phyloP scores from a whole-genome alignment of 2,329 filamentous ascomycete genomes.

The Pseudopyricularia cyperi region DNA sequence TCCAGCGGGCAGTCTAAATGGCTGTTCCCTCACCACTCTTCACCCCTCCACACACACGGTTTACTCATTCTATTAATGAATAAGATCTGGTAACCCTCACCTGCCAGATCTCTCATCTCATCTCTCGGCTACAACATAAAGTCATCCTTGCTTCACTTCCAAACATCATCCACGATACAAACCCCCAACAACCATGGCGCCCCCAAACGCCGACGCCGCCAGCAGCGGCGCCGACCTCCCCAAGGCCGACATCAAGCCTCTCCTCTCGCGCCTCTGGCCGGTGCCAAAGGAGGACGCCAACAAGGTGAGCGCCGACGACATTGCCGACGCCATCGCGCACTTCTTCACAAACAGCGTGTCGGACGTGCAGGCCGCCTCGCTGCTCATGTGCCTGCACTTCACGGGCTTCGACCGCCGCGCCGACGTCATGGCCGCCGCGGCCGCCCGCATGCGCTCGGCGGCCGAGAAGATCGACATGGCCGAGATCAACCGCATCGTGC shows the following conservation, averaged over 20 bases:
- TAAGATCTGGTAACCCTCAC: no score
- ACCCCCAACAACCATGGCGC: neutral
- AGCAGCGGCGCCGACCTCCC: slow-evolving; percentile 3
- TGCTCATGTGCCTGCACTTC: slow-evolving; percentile 86
- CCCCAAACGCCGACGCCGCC: neutral
- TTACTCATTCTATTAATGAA: no score
- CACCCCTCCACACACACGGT: no score
- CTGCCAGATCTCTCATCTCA: no score
- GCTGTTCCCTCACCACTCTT: no score
- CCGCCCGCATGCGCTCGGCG: slow-evolving; percentile 69
- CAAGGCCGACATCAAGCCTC: slow-evolving; percentile 49
- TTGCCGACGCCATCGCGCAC: slow-evolving; percentile 77
- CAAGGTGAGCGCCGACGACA: slow-evolving; percentile 60
- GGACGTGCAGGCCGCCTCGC: slow-evolving; percentile 74
- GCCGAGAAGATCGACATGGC: slow-evolving; percentile 58
- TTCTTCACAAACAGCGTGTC: slow-evolving; percentile 74
- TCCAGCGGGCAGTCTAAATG: no score
- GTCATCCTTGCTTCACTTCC: neutral
- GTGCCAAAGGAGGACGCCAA: slow-evolving; percentile 22
- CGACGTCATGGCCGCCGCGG: slow-evolving; percentile 77
- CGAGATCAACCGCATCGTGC: slow-evolving; percentile 47
- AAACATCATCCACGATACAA: neutral
- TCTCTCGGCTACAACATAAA: no score
- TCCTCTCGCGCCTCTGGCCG: slow-evolving; percentile 63
- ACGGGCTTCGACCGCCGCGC: slow-evolving; percentile 73